Evolutionary conservation across 257 asterid genomes (phyloP), one percentile per base, ranked within the genome.

Genomic region (Handroanthus guayacan): DNA sequence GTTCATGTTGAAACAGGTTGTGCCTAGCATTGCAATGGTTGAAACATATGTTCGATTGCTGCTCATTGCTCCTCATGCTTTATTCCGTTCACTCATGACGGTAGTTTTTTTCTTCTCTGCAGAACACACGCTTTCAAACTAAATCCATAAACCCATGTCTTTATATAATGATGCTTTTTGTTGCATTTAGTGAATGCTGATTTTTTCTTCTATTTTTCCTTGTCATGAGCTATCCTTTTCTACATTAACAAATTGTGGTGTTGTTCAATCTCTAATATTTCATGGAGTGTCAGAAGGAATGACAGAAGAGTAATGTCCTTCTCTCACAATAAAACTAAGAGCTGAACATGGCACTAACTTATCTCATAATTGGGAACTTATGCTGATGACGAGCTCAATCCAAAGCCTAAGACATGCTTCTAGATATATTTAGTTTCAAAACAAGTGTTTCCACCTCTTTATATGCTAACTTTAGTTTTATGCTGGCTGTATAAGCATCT

Each of bases 1-100:
- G 11, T 75, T 54, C 74, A 54, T 25, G 55, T 70, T 76, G 81
- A 43, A 88, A 84, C 94, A 95, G 99, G 97, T 85, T 67, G 91
- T 95, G 20, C 98, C 99, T 62, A 95, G 91, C 88, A 91, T 95
- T 80, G 99, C 98, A 38, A 85, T 92, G 99, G 97, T 92, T 71
- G 99, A 95, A 88, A 95, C 99, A 50, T 92, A 95, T 84, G 90
- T 91, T 66, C 86, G 99, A 86, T 75, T 95, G 87, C 83, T 95
- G 83, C 93, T 92, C 75, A 84, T 92, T 80, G 86, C 92, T 64
- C 97, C 99, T 80, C 99, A 95, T 85, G 90, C 98, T 36, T 80
- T 95, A 83, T 95, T 91, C 56, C 98, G 99, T 69, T 85, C 98
- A 52, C 97, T 87, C 62, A 84, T 92, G 85, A 67, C 87, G 82